phyloP scores from a whole-genome alignment of 2,329 filamentous ascomycete species.

The Alternaria angustiovoidea region DNA sequence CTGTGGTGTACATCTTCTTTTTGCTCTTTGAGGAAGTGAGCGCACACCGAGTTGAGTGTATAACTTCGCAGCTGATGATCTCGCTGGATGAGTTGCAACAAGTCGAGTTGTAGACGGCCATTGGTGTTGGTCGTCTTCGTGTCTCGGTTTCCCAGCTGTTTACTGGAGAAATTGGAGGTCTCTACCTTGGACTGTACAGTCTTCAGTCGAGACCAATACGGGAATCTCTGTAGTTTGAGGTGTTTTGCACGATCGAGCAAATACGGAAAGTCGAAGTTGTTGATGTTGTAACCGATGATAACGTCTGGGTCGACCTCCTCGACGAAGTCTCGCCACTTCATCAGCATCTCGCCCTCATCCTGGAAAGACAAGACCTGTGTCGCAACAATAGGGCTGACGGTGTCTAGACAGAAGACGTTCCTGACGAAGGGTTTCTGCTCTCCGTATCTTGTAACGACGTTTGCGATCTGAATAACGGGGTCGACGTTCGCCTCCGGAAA shows the following conservation, averaged over 20 bases:
- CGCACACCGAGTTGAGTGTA: slow-evolving; percentile 93
- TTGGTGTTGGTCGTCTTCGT: slow-evolving; percentile 95
- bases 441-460: slow-evolving; percentile 92
- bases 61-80: slow-evolving; percentile 97
- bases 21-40: slow-evolving; percentile 94
- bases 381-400: slow-evolving; percentile 91
- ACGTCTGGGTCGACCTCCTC: slow-evolving; percentile 93
- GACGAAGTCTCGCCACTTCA: slow-evolving; percentile 88
- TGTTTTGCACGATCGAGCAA: slow-evolving; percentile 86
- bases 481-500: slow-evolving; percentile 93
- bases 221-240: slow-evolving; percentile 80
- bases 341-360: slow-evolving; percentile 87
- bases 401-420: slow-evolving; percentile 95
- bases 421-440: slow-evolving; percentile 94
- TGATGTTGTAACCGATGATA: slow-evolving; percentile 98
- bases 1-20: slow-evolving; percentile 99
- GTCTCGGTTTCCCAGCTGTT: slow-evolving; percentile 97
- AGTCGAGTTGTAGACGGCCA: slow-evolving; percentile 88
- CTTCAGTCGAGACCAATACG: slow-evolving; percentile 85
- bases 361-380: slow-evolving; percentile 88
- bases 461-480: slow-evolving; percentile 97
- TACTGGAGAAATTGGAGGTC: slow-evolving; percentile 90
- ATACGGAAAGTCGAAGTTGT: slow-evolving; percentile 99
- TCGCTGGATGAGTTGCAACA: slow-evolving; percentile 92
- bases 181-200: slow-evolving; percentile 75